Base-by-base conservation (phyloP, 139 green algal genomes). In the Axilococcus clingmanii region DNA sequence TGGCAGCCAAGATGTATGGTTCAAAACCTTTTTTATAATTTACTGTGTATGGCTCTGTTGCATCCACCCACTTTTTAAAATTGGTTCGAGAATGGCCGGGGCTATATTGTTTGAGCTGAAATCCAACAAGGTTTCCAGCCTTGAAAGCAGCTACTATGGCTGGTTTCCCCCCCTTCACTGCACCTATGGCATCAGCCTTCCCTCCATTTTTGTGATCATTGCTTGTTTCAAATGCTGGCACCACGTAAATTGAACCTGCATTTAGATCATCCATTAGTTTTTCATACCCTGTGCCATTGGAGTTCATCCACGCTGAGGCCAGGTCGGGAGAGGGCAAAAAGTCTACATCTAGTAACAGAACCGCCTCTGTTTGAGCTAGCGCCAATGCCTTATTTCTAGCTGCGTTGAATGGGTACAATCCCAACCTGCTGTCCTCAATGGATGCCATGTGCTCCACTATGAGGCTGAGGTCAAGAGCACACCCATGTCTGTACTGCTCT, bases 311-410 rank as follows among this genome's bases (percentile, higher is more conserved):
- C 9, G 27, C 23, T 0, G 19, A 16, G 12, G 61, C 31, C 33
- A 72, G 29, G 17, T 23, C 28, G 7, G 23, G 9, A 3, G 28
- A 51, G 30, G 56, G 54, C 31, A 75, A 1, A 12, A 71, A 67
- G 43, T 75, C 67, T 23, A 37, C 60, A 54, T 75, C 67, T 32
- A 75, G 23, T 14, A 67, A 27, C 40, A 75, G 36, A 4, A 75
- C 20, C 5, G 58, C 27, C 54, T 63, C 55, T 12, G 41, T 54
- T 2, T 63, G 8, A 16, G 31, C 43, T 19, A 63, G 22, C 55
- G 36, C 30, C n/a, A 63, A 31, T n/a, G 55, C 55, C 3, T 43
- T 14, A 52, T 63, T 63, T 34, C 55, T 29, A 12, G 40, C 15
- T 29, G 55, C 55, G 3, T 63, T 63, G 40, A 54, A 54, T 31